phyloP scores from a whole-genome alignment of 495 filamentous ascomycete genomes.

The Aspergillus affinis region DNA sequence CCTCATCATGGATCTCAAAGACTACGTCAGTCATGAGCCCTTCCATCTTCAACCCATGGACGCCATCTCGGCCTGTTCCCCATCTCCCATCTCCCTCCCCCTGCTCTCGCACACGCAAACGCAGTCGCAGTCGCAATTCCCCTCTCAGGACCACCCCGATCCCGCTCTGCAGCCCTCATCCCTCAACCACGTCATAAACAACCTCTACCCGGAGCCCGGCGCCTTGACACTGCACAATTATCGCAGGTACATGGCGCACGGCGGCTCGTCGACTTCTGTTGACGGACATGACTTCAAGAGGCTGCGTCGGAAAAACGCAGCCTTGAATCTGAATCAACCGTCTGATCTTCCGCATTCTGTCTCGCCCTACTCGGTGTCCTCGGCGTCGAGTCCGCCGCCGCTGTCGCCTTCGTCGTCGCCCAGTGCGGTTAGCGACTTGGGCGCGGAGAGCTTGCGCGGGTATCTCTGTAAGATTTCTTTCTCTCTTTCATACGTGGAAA shows the following conservation, averaged over 20 bases:
- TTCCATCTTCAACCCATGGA: constrained; percentile 10
- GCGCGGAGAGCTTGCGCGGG: constrained; percentile 30
- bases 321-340: constrained; percentile 33
- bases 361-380: constrained; percentile 33
- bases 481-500: background rate
- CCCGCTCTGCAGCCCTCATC: background rate
- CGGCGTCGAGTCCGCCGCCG: constrained; percentile 43
- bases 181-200: background rate
- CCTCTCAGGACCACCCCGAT: background rate
- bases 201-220: constrained; percentile 8
- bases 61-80: background rate
- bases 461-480: constrained; percentile 21
- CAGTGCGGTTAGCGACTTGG: constrained; percentile 38
- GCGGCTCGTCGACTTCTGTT: constrained; percentile 12
- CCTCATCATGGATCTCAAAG: constrained; percentile 5
- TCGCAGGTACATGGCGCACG: constrained; percentile 26
- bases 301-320: constrained; percentile 40
- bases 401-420: constrained; percentile 45
- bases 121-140: background rate
- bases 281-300: constrained; percentile 23
- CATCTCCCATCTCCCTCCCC: background rate
- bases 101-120: background rate
- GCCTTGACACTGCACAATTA: constrained; percentile 28
- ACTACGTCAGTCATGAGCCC: background rate
- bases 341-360: constrained; percentile 17